Evolutionary conservation across 768 basidiomycete genomes (phyloP).

Genomic region (Tulasnella sp.): DNA sequence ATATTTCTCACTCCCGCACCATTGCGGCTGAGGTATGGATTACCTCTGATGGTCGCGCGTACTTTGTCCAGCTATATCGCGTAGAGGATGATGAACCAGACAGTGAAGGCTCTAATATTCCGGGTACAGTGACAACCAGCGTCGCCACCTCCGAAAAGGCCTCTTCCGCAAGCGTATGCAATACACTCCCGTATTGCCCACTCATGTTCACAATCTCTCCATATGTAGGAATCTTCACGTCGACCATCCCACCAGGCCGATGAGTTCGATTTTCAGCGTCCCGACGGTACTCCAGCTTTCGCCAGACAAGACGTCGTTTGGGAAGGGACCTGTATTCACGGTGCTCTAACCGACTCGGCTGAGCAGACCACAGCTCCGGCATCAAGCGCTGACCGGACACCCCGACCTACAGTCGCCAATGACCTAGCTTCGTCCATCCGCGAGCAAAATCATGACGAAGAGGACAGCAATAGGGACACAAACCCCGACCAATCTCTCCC

Average conservation of each 20-base stretch:
- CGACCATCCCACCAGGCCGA: slow-evolving; percentile 4
- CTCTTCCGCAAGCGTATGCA: background rate
- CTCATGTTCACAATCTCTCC: background rate
- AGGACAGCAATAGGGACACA: no score
- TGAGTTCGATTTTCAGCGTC: background rate
- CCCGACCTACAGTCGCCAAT: no score
- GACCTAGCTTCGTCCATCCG: no score
- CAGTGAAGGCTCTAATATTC: background rate
- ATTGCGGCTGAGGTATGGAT: slow-evolving; percentile 69
- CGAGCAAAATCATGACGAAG: no score
- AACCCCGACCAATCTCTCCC: no score
- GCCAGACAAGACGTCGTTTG: slow-evolving; percentile 28
- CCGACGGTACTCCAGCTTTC: background rate
- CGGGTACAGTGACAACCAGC: slow-evolving; percentile 3
- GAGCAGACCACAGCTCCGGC: no score
- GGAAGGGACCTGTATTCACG: slow-evolving; percentile 71
- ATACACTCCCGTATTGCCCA: background rate
- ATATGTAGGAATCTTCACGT: background rate
- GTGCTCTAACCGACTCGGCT: background rate
- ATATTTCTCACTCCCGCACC: slow-evolving; percentile 46
- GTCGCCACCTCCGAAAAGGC: background rate
- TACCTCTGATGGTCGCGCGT: slow-evolving; percentile 72
- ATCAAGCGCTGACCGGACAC: no score
- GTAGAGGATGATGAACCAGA: slow-evolving; percentile 19
- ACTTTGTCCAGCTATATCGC: slow-evolving; percentile 49